Conservation (phyloP, 192 early-diverging fungal genomes). For the Kappamyces sp. region DNA sequence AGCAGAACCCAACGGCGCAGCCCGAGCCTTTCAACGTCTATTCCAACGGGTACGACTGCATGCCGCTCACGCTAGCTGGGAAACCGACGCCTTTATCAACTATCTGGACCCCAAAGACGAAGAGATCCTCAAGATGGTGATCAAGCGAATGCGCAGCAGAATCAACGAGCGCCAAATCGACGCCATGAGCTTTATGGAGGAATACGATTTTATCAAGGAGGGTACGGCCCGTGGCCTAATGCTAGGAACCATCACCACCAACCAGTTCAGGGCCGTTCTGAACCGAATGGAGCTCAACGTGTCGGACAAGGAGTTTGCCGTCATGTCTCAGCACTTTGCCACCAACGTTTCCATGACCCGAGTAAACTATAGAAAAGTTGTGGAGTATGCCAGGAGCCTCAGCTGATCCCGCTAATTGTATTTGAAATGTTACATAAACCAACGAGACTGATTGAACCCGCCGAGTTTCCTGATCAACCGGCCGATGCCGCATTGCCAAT, state of each 20-base stretch:
- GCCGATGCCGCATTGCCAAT: no score
- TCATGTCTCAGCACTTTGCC: slow-evolving; percentile 34
- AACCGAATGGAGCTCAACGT: slow-evolving; percentile 32
- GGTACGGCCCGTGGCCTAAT: slow-evolving; percentile 23
- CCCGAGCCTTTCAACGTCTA: slow-evolving; percentile 30
- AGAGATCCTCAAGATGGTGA: slow-evolving; percentile 22
- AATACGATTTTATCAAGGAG: slow-evolving; percentile 47
- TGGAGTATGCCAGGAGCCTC: slow-evolving; percentile 13
- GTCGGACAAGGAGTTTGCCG: slow-evolving; percentile 35
- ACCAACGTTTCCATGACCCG: slow-evolving; percentile 29
- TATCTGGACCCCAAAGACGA: slow-evolving; percentile 22
- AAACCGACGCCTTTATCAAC: not conserved
- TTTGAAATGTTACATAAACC: slow-evolving; percentile 1
- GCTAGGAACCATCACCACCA: slow-evolving; percentile 46
- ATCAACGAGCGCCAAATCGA: slow-evolving; percentile 34
- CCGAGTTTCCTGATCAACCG: no score
- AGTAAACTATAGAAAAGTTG: slow-evolving; percentile 41
- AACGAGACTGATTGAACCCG: not conserved
- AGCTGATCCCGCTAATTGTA: not conserved
- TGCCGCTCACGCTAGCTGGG: slow-evolving; percentile 2
- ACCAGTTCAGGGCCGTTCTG: slow-evolving; percentile 44
- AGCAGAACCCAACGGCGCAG: slow-evolving; percentile 33
- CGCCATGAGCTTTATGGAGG: slow-evolving; percentile 40
- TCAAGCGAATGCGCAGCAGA: slow-evolving; percentile 25
- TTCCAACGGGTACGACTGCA: slow-evolving; percentile 12